Evolutionary conservation across 2,329 filamentous ascomycete genomes (phyloP), one percentile per base, ranked within the genome.

Genomic region (Talaromyces sp.): DNA sequence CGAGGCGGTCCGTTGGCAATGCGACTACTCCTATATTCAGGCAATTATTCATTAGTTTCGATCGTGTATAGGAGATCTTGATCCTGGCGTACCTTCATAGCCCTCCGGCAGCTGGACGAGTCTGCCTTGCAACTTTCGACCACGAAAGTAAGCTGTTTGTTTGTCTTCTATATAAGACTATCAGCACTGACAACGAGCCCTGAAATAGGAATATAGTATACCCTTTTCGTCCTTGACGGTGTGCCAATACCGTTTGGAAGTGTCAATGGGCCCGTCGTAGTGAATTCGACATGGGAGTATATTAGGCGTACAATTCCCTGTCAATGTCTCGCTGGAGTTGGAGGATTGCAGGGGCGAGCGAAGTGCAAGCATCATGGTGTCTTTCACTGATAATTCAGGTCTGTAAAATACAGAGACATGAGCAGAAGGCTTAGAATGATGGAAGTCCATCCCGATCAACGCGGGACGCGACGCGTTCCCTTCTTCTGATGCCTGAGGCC

Each of bases 221-320:
- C 83, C 73, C 72, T 83, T 73, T 75, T 76, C 69, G 68, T 81
- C 77, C 31, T 77, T 74, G 35, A 73, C 77, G 0, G 91, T 90
- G 6, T 80, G 83, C 92, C 93, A 97, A 74, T 91, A 92, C 50
- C 87, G 81, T 24, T 85, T 77, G 5, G 85, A 80, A 1, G 87
- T 81, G 60, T 88, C 85, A 62, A 94, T 82, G 1, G 87, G 83
- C 1, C 93, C 93, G 70, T 90, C 87, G 76, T 96, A 89, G 71
- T 93, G 85, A 73, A 97, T 87, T 63, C 87, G 86, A 72, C 91
- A 95, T 3, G 93, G 93, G 14, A 97, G 83, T 22, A 97, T 80
- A 72, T 97, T 89, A 3, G 89, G 86, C 0, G 82, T 86, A 63
- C 82, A 81, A 66, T 82, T 82, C 16, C 68, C 66, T 4, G 63